Base-by-base conservation (phyloP, 2,329 filamentous ascomycete species). In the Aspergillus viridinutans region DNA sequence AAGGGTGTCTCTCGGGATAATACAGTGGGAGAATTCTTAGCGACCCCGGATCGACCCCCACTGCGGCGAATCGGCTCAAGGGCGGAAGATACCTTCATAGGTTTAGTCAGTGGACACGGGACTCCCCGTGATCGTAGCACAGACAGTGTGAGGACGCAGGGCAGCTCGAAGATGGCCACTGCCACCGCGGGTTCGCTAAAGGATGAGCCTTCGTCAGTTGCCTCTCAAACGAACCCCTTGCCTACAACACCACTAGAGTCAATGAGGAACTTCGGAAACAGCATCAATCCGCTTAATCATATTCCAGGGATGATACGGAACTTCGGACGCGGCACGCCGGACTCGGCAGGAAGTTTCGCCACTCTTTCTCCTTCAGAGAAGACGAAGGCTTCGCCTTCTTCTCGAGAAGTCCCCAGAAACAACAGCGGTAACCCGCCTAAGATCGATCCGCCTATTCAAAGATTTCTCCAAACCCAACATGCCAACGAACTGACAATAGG, bases 271-370 rank as follows among this genome's bases (percentile, higher is more conserved):
- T 81, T 96, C 58, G 87, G 90, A 40, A 94, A 83, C 70, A 87
- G 88, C 0, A 78, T 96, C 35, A 96, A 96, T 66, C 91, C 91
- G 3, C 87, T 96, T 71, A 90, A 86, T 48, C 85, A 90, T 52
- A 83, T 96, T 52, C 85, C 88, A 8, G 82, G 86, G 35, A 91
- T 94, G 69, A 88, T 95, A 64, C 85, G 89, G 55, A 87, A 86
- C 0, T 93, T 96, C 65, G 89, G 90, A 26, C 74, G 76, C 49
- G 71, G 62, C 42, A 59, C 69, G 2, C 67, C 78, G 23, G 73
- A 78, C 21, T 74, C 78, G 8, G 80, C 66, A 48, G 66, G 78
- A 25, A 73, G 78, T 2, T 21, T 57, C 23, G 56, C 75, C 17
- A 64, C 76, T 14, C 65, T 74, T 49, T 70, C 79, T 20, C 69